Conservation (phyloP, 106 monocot species). For the Xerophyta viscosa region DNA sequence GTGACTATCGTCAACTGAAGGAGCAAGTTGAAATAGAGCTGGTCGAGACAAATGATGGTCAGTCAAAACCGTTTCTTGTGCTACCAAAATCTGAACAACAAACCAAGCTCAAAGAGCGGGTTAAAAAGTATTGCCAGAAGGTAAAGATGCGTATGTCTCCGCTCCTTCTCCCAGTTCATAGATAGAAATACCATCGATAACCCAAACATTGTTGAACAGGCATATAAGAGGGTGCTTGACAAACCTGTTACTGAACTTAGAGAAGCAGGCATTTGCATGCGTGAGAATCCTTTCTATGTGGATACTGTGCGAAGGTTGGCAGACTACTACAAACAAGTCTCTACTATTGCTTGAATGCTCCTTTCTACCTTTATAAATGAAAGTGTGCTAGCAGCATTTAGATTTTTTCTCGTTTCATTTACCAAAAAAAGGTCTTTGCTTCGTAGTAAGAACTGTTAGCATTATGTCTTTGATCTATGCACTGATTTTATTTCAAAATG, state of each 20-base stretch:
- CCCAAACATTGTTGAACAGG: slow-evolving; percentile 28
- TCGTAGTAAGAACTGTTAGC: too few relatives aligned
- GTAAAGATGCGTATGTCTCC: slow-evolving; percentile 12
- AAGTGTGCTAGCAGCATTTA: too few relatives aligned
- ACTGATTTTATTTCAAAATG: too few relatives aligned
- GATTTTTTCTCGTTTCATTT: too few relatives aligned
- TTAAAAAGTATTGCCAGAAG: slow-evolving; percentile 95
- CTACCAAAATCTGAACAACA: slow-evolving; percentile 79
- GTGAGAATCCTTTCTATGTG: slow-evolving; percentile 97
- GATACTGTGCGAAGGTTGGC: slow-evolving; percentile 94
- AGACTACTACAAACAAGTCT: not conserved
- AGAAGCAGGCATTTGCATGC: slow-evolving; percentile 99
- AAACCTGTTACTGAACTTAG: slow-evolving; percentile 85
- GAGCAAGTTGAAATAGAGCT: slow-evolving; percentile 90
- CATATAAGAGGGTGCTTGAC: slow-evolving; percentile 92
- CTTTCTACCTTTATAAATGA: too few relatives aligned
- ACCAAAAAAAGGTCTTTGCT: too few relatives aligned
- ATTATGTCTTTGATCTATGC: too few relatives aligned
- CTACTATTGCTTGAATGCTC: too few relatives aligned
- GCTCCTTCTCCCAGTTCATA: not conserved
- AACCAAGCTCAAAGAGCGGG: slow-evolving; percentile 74
- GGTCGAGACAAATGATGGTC: slow-evolving; percentile 38
- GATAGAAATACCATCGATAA: not conserved
- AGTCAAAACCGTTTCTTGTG: slow-evolving; percentile 54
- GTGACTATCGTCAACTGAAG: slow-evolving; percentile 93